phyloP scores from a whole-genome alignment of 2,329 filamentous ascomycete genomes.

The Akanthomyces muscarius region DNA sequence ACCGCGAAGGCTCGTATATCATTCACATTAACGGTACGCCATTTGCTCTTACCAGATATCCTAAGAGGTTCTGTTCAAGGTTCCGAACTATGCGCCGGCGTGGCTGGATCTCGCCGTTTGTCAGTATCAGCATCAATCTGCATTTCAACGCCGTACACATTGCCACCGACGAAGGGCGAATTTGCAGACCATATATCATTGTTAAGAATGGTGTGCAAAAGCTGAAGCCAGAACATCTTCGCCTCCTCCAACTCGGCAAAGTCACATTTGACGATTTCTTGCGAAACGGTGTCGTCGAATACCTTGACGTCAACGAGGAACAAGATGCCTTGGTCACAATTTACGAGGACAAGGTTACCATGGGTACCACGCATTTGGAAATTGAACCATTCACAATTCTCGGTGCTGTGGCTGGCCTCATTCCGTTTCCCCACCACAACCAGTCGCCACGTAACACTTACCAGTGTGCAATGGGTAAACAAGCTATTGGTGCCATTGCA shows the following conservation, averaged over 20 bases:
- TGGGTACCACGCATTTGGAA: slow-evolving; percentile 86
- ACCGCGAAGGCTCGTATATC: slow-evolving; percentile 76
- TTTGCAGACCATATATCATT: slow-evolving; percentile 92
- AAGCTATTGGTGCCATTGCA: slow-evolving; percentile 96
- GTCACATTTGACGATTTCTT: slow-evolving; percentile 94
- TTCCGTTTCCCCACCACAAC: slow-evolving; percentile 98
- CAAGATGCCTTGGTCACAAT: slow-evolving; percentile 93
- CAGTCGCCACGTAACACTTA: slow-evolving; percentile 98
- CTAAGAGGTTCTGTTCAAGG: slow-evolving; percentile 77
- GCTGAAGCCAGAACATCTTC: slow-evolving; percentile 73
- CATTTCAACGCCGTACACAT: slow-evolving; percentile 91
- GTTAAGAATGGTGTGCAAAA: slow-evolving; percentile 84
- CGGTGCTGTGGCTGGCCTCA: slow-evolving; percentile 90
- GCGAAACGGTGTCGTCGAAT: slow-evolving; percentile 85
- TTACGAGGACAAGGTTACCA: slow-evolving; percentile 78
- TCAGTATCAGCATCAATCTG: slow-evolving; percentile 93
- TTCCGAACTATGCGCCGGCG: slow-evolving; percentile 85
- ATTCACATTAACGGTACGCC: slow-evolving; percentile 96
- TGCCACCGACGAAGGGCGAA: slow-evolving; percentile 93
- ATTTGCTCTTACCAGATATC: slow-evolving; percentile 78
- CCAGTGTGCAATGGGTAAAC: slow-evolving; percentile 99
- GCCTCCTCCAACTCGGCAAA: slow-evolving; percentile 75
- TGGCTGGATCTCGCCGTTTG: slow-evolving; percentile 91
- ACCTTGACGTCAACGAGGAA: slow-evolving; percentile 97
- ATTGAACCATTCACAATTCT: slow-evolving; percentile 98